Percentiles rank a stretch among this genome's conserved stretches.
phyloP scores from a whole-genome alignment of 257 asterid genomes.

The Marsdenia floribunda region DNA sequence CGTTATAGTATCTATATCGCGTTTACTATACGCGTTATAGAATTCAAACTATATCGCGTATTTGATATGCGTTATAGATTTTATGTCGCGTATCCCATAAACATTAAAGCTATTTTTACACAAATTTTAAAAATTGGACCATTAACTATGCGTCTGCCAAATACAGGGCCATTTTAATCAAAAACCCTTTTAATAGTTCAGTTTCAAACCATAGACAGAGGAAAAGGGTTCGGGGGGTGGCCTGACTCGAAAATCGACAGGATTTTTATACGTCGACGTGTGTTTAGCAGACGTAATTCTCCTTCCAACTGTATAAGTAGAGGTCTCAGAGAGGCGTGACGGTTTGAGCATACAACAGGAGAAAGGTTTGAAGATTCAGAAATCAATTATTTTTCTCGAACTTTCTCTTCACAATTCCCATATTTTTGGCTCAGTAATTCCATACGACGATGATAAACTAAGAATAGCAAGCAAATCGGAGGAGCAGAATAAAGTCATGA shows the following conservation, averaged over 20 bases:
- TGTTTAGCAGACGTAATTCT: neutral
- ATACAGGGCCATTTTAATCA: too few relatives aligned
- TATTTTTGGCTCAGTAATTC: neutral
- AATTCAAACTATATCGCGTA: too few relatives aligned
- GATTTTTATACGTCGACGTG: neutral
- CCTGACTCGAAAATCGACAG: neutral
- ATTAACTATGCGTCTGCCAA: too few relatives aligned
- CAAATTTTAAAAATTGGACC: too few relatives aligned
- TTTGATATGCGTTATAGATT: too few relatives aligned
- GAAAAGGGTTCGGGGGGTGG: neutral
- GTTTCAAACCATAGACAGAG: too few relatives aligned
- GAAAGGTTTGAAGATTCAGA: neutral
- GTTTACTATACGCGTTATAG: too few relatives aligned
- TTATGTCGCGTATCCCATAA: too few relatives aligned
- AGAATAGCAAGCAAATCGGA: neutral
- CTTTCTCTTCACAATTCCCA: neutral
- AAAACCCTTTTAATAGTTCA: too few relatives aligned
- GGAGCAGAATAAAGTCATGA: conserved; percentile 8
- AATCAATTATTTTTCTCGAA: neutral
- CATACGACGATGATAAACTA: neutral
- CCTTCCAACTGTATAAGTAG: neutral
- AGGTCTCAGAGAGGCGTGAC: neutral
- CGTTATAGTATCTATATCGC: too few relatives aligned
- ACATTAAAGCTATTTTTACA: too few relatives aligned
- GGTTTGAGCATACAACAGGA: neutral